These are phyloP conservation scores for Hordeum marinum DNA, from an alignment of 176 grass and related monocot species.

Conservation along the genomic window DNA sequence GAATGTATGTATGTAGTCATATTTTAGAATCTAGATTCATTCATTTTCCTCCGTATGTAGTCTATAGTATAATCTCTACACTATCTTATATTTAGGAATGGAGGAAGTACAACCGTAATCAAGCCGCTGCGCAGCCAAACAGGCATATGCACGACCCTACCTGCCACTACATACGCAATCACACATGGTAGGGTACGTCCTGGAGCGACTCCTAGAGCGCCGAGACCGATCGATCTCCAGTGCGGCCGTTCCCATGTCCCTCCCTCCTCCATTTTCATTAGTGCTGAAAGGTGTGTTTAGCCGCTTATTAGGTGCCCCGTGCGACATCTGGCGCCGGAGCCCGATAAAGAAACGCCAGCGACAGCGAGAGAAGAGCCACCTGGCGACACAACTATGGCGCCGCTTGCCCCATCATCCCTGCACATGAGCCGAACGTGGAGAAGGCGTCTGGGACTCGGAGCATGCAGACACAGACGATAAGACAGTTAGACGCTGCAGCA, in stretches of 20 bases:
- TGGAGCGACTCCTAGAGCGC: background rate
- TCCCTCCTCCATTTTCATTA: background rate
- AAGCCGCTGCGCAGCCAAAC: background rate
- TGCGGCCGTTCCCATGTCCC: background rate
- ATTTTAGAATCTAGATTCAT: no score
- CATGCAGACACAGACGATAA: background rate
- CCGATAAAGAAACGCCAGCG: conserved; percentile 14
- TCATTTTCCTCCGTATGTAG: no score
- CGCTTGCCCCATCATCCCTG: no score
- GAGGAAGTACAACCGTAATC: background rate
- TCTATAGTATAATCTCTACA: no score
- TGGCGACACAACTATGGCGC: no score
- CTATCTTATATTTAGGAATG: no score
- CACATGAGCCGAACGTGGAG: no score
- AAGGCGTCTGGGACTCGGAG: background rate
- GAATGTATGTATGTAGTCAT: no score
- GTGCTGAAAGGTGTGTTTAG: background rate
- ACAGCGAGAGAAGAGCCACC: no score
- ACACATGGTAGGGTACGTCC: background rate
- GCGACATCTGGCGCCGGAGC: background rate
- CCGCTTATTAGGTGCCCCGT: conserved; percentile 15
- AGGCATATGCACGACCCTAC: background rate
- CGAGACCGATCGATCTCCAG: background rate
- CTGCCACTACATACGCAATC: background rate
- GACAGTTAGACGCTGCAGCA: background rate